phyloP scores from a whole-genome alignment of 441 rosid species.

The Pelargonium myrrhifolium region DNA sequence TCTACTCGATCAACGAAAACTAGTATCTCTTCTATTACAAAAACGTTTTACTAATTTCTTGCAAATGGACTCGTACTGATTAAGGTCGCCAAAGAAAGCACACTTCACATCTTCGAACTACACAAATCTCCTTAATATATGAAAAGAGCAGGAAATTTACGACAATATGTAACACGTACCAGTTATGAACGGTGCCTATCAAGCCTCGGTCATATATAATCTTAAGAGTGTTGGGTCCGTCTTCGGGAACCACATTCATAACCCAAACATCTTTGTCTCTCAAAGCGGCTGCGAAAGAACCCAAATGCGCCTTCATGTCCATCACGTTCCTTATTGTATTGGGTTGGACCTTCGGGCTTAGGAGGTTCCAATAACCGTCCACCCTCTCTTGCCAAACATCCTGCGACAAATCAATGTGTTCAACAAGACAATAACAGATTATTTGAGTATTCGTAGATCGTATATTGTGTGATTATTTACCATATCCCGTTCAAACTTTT shows the following conservation, averaged over 20 bases:
- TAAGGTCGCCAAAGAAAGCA: not conserved
- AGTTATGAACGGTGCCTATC: conserved; percentile 74
- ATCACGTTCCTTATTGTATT: conserved; percentile 75
- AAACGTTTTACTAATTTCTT: too few species aligned
- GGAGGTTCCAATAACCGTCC: conserved; percentile 68
- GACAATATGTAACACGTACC: conserved; percentile 37
- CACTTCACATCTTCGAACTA: not conserved
- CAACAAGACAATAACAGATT: too few species aligned
- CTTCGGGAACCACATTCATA: conserved; percentile 85
- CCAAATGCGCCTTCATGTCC: conserved; percentile 96
- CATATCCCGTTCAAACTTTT: conserved; percentile 75
- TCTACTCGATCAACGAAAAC: too few species aligned
- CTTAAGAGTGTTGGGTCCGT: conserved; percentile 84
- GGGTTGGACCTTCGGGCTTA: conserved; percentile 61
- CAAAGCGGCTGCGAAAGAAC: conserved; percentile 92
- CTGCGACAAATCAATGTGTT: conserved; percentile 30
- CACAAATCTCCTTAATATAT: not conserved
- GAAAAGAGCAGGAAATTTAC: not conserved
- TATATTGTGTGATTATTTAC: conserved; percentile 30
- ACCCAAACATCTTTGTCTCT: conserved; percentile 88
- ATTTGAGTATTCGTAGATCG: not conserved
- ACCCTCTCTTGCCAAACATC: conserved; percentile 72
- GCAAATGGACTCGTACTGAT: too few species aligned
- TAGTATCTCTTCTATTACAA: too few species aligned
- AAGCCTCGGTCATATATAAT: conserved; percentile 89